Percentiles rank a stretch among this genome's conserved stretches.
phyloP scores from a whole-genome alignment of 768 basidiomycete genomes.

The Tylopilus cervinicoccineus region DNA sequence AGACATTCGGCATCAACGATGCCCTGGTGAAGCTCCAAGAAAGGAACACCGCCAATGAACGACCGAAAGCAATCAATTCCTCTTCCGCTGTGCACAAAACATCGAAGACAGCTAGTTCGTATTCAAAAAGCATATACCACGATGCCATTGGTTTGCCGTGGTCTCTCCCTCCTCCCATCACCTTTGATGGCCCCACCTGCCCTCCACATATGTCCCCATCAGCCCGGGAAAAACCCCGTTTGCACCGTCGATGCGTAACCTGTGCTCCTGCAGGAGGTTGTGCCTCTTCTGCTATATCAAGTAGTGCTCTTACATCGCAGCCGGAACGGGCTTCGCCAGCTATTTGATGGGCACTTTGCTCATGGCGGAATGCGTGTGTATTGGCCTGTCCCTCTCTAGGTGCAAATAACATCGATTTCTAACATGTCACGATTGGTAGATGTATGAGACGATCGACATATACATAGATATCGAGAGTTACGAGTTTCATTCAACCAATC shows the following conservation, averaged over 20 bases:
- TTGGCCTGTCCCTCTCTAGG: neutral
- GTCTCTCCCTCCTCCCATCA: constrained; percentile 41
- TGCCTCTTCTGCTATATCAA: constrained; percentile 4
- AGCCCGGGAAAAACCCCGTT: constrained; percentile 9
- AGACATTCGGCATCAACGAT: constrained; percentile 52
- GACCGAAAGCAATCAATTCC: constrained; percentile 6
- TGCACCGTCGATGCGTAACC: constrained; percentile 7
- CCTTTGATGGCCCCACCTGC: constrained; percentile 49
- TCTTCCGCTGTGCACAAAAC: constrained; percentile 1
- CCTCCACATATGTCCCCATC: constrained; percentile 22
- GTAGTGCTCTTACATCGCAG: constrained; percentile 15
- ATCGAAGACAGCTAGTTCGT: constrained; percentile 8
- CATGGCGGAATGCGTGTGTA: no score
- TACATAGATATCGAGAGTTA: no score
- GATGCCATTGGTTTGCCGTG: constrained; percentile 17
- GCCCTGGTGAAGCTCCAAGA: constrained; percentile 40
- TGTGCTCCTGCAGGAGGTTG: constrained; percentile 1
- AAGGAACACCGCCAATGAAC: constrained; percentile 26
- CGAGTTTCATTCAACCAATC: no score
- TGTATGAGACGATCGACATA: no score
- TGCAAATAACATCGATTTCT: neutral
- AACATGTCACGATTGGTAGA: neutral
- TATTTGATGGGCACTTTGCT: constrained; percentile 53
- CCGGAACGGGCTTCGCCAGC: constrained; percentile 33
- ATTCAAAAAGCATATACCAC: constrained; percentile 1